Base-by-base conservation (phyloP, 257 asterid genomes). In the Cynanchum wilfordii region DNA sequence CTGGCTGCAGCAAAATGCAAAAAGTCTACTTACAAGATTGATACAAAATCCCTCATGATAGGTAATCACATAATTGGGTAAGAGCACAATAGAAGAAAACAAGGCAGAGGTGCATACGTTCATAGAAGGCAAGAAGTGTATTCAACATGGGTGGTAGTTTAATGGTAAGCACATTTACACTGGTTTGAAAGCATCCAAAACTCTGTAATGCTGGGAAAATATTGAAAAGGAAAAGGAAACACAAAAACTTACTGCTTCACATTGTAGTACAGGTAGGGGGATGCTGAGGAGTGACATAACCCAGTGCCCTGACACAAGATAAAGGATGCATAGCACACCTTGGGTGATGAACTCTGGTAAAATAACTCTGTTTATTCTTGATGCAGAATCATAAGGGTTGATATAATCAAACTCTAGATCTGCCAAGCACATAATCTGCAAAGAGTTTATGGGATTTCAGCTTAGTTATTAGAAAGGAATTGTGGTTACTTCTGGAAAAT, bases 381-480 rank as follows among this genome's bases (percentile, higher is more conserved):
- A 83, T 25, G 98, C 90, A 5, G 98, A 82, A 77, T 90, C 97
- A 20, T 93, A 93, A 12, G 96, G 96, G 76, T 93, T 90, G 84
- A 89, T 88, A 72, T 89, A 89, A 82, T 93, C 98, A 36, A 84
- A 84, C 80, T 93, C 98, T 73, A 93, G 87, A 87, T 93, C 98
- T 49, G 96, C 87, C 82, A 93, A 88, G 80, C 96, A 87, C 83
- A 90, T 84, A 6, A 93, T 93, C 98, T 93, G 98, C 87, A 81
- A 81, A 71, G 33, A 82, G 66, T 57, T 33, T 58, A 76, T 71
- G 5, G 3, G 24, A 54, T n/a, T 13, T 45, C 13, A 47, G 13
- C 42, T 45, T 42, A 19, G 22, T 13, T 67, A 13, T n/a, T n/a
- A n/a, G n/a, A n/a, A n/a, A n/a, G n/a, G n/a, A n/a, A n/a, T n/a